Conservation (phyloP, 805 yeast genomes). For the Saturnispora bothae region DNA sequence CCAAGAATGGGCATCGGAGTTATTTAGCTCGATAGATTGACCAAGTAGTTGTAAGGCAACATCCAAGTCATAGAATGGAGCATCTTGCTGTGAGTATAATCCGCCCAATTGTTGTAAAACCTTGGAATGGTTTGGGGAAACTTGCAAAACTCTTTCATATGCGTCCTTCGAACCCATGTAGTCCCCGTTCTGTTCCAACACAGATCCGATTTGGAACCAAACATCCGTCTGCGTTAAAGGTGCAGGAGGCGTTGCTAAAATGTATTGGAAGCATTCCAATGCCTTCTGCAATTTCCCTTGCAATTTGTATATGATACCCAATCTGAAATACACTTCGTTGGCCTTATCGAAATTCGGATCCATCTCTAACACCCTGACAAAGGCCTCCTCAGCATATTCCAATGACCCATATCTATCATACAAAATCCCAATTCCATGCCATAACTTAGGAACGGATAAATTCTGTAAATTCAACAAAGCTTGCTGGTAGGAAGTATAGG, state of each 20-base stretch:
- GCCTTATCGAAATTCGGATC: constrained; percentile 96
- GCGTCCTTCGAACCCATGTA: constrained; percentile 91
- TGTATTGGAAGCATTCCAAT: constrained; percentile 89
- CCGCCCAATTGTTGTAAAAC: constrained; percentile 95
- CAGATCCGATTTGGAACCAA: constrained; percentile 97
- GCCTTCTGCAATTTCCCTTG: constrained; percentile 82
- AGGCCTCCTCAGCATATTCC: constrained; percentile 98
- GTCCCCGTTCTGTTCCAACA: constrained; percentile 86
- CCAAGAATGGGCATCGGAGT: constrained; percentile 93
- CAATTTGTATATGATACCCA: constrained; percentile 94
- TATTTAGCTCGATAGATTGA: constrained; percentile 83
- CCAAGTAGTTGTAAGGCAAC: constrained; percentile 71
- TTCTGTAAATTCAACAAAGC: constrained; percentile 85
- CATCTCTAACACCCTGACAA: constrained; percentile 88
- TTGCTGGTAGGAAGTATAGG: constrained; percentile 93
- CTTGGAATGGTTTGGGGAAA: constrained; percentile 90
- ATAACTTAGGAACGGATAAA: constrained; percentile 89
- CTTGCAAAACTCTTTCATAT: constrained; percentile 81
- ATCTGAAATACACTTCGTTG: constrained; percentile 88
- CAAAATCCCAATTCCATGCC: constrained; percentile 98
- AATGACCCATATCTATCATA: constrained; percentile 93
- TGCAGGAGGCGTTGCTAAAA: constrained; percentile 82
- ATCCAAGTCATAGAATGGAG: constrained; percentile 69
- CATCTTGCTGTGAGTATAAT: constrained; percentile 68
- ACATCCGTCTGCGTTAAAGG: constrained; percentile 95